Base-by-base conservation (phyloP, 352 stramenopile genomes). In the Phytophthora sp. region DNA sequence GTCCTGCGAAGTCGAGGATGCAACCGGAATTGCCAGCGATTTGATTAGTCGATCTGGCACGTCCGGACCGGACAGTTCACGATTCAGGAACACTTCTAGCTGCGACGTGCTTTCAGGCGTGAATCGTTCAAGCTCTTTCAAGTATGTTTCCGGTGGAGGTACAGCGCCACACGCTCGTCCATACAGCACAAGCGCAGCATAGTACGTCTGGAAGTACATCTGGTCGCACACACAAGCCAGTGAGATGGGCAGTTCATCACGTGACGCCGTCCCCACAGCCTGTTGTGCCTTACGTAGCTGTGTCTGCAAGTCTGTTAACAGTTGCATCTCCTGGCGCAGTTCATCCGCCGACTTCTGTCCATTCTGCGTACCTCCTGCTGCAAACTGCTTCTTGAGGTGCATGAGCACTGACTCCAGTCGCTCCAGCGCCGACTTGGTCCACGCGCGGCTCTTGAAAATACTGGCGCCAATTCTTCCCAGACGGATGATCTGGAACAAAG, bases 121-220 rank as follows among this genome's bases (percentile, higher is more conserved):
- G 24, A 90, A 85, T 7, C 41, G 58, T 42, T 89, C 77, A 3
- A 94, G 59, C 30, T 91, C 74, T 13, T 64, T 68, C 12, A 91
- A 76, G 53, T 93, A 90, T 33, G 54, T 68, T 21, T 90, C 80
- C 0, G 82, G 84, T 0, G 80, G 33, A 3, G 84, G 82, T 7
- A 94, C 82, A 2, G 81, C 79, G 1, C 72, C 80, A 44, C 81
- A 91, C 1, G 69, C 74, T 30, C 86, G 82, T 38, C 86, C 84
- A 38, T 90, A 91, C 36, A 94, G 63, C n/a, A 89, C 79, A 18
- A 94, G 74, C 16, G 71, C 72, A 29, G 80, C 72, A 55, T 93
- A 90, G 70, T 94, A 91, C 41, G 74, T 79, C 35, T 84, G 74
- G 64, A 93, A 94, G 81, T 93, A 94, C 86, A 94, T 91, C 30